These are phyloP conservation scores for Triticum timopheevii DNA, from an alignment of 176 grass and related monocot species.

Conservation along the genomic window DNA sequence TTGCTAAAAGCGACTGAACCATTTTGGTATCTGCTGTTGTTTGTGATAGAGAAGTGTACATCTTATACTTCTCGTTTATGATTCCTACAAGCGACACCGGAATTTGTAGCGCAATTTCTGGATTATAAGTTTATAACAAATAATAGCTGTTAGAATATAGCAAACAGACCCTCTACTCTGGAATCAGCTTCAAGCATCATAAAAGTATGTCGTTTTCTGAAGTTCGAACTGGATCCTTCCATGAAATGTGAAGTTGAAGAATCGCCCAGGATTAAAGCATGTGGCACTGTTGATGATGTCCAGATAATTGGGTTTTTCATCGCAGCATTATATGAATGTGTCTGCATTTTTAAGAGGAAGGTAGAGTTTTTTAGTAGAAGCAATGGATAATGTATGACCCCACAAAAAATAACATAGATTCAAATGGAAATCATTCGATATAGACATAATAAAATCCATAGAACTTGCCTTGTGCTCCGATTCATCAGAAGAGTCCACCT, in stretches of 20 bases:
- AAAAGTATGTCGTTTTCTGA: slow-evolving; percentile 67
- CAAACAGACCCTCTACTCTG: slow-evolving; percentile 65
- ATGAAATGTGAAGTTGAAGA: slow-evolving; percentile 30
- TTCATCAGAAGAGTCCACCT: slow-evolving; percentile 37
- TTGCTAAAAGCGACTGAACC: slow-evolving; percentile 87
- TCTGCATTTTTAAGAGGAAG: slow-evolving; percentile 43
- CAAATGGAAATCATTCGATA: slow-evolving; percentile 18
- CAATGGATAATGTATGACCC: slow-evolving; percentile 22
- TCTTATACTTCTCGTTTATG: slow-evolving; percentile 83
- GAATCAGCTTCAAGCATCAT: slow-evolving; percentile 88
- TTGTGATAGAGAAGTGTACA: slow-evolving; percentile 83
- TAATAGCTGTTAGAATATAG: slow-evolving; percentile 12
- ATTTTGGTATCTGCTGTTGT: slow-evolving; percentile 70
- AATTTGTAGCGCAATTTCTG: slow-evolving; percentile 31
- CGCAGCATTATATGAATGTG: slow-evolving; percentile 53
- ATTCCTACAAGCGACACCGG: slow-evolving; percentile 60
- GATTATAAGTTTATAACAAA: slow-evolving; percentile 39
- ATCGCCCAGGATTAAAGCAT: slow-evolving; percentile 54
- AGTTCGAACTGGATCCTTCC: slow-evolving; percentile 31
- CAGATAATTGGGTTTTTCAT: slow-evolving; percentile 54
- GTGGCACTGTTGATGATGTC: slow-evolving; percentile 71
- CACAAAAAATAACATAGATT: slow-evolving; percentile 11
- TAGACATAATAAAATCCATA: neutral
- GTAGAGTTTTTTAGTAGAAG: neutral
- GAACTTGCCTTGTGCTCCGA: slow-evolving; percentile 35